Conservation (phyloP, 1,284 basidiomycete species). For the Trametes sp. region DNA sequence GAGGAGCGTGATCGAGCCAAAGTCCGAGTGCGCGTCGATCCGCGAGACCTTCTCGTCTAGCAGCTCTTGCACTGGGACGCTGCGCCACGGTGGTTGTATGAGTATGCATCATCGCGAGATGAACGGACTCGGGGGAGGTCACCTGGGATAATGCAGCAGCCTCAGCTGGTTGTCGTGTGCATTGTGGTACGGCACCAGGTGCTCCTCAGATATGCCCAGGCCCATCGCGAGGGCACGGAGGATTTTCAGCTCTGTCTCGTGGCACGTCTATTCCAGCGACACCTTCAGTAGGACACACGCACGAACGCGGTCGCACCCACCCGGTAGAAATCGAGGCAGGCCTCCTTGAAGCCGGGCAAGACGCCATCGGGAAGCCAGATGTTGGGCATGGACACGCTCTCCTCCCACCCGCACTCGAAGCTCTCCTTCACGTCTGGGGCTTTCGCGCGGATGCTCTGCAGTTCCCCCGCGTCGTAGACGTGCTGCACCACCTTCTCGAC, state of each 20-base stretch:
- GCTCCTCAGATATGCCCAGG: constrained; percentile 54
- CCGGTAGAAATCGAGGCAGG: constrained; percentile 62
- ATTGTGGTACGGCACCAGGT: constrained; percentile 53
- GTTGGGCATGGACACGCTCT: constrained; percentile 55
- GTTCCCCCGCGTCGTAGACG: constrained; percentile 48
- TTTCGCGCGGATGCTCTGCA: constrained; percentile 45
- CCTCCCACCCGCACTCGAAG: constrained; percentile 62
- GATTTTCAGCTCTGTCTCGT: constrained; percentile 52
- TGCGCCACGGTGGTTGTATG: constrained; percentile 26
- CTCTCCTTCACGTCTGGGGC: constrained; percentile 63
- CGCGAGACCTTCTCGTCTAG: constrained; percentile 52
- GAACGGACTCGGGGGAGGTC: no score
- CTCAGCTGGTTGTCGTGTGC: constrained; percentile 63
- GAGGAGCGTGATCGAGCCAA: constrained; percentile 62
- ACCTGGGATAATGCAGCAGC: constrained; percentile 65
- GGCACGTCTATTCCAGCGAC: constrained; percentile 42
- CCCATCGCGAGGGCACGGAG: constrained; percentile 61
- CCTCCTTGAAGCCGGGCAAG: constrained; percentile 61
- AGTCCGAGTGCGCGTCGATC: constrained; percentile 67
- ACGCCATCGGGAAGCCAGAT: constrained; percentile 65
- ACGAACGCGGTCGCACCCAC: constrained; percentile 36
- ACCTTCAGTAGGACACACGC: background rate
- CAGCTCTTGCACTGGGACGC: constrained; percentile 46
- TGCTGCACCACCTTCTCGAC: constrained; percentile 55
- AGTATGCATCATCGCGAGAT: background rate